Evolutionary conservation across 805 yeast species (phyloP).

Genomic region (Yarrowia deformans): DNA sequence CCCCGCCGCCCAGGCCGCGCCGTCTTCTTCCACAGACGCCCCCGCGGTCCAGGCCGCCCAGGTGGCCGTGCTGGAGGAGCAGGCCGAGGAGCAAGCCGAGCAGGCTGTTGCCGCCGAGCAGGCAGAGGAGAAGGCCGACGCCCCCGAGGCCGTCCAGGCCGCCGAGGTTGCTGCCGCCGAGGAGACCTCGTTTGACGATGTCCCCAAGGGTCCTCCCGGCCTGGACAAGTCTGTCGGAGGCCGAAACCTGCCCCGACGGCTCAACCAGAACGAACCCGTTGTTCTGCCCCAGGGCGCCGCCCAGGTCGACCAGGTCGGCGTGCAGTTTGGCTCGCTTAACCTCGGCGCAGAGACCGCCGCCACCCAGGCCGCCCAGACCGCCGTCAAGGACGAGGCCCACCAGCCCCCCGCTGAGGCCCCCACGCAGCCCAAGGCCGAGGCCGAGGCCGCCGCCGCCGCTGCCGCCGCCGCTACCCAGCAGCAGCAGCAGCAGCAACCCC

Average conservation of each 20-base stretch:
- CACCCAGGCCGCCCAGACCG: slow-evolving; percentile 30
- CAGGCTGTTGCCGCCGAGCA: slow-evolving; percentile 40
- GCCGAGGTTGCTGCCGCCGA: slow-evolving; percentile 43
- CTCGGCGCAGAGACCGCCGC: slow-evolving; percentile 54
- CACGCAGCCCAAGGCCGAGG: slow-evolving; percentile 39
- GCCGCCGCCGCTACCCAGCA: slow-evolving; percentile 38
- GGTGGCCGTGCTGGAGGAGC: slow-evolving; percentile 39
- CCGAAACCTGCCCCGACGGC: slow-evolving; percentile 49
- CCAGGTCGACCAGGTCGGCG: slow-evolving; percentile 59
- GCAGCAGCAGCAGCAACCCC: slow-evolving; percentile 38
- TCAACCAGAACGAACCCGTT: slow-evolving; percentile 55
- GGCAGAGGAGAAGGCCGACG: slow-evolving; percentile 40
- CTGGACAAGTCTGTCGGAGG: slow-evolving; percentile 41
- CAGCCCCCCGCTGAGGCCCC: slow-evolving; percentile 39
- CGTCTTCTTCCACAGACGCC: slow-evolving; percentile 43
- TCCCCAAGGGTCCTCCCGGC: slow-evolving; percentile 41
- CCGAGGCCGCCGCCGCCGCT: slow-evolving; percentile 38
- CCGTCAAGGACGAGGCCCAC: slow-evolving; percentile 38
- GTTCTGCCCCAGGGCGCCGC: slow-evolving; percentile 63
- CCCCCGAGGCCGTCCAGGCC: slow-evolving; percentile 39
- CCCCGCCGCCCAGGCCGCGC: slow-evolving; percentile 47
- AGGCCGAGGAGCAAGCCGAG: slow-evolving; percentile 38
- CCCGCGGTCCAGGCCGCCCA: slow-evolving; percentile 40
- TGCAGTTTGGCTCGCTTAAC: slow-evolving; percentile 68
- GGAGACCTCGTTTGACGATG: slow-evolving; percentile 6